Evolutionary conservation across 164 flowering plant genomes (phyloP).

Genomic region (Taxillus chinensis): DNA sequence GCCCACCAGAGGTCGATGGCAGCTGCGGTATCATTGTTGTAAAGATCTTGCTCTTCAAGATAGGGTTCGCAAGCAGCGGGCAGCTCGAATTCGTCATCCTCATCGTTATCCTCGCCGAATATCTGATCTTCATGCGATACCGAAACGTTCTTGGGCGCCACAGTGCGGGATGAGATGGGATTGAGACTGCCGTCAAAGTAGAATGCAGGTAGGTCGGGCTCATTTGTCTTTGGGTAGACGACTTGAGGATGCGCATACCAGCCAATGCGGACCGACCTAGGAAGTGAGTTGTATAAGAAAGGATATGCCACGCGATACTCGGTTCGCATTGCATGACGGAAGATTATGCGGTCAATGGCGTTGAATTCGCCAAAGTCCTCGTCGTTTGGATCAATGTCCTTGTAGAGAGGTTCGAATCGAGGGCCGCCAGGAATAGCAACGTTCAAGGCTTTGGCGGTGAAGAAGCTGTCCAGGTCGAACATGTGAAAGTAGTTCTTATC

Average conservation of each 20-base stretch:
- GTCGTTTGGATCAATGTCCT: slow-evolving; percentile 99
- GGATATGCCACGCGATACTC: slow-evolving; percentile 98
- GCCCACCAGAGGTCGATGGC: slow-evolving; percentile 92
- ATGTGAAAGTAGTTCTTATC: slow-evolving; percentile 91
- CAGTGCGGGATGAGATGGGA: too few relatives aligned
- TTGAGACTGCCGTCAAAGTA: slow-evolving; percentile 99
- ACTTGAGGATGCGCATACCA: slow-evolving; percentile 89
- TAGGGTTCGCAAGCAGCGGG: slow-evolving; percentile 94
- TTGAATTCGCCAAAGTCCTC: slow-evolving; percentile 99
- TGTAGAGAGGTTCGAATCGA: slow-evolving; percentile 93
- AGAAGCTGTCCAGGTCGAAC: slow-evolving; percentile 98
- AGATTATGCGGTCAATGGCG: slow-evolving; percentile 91
- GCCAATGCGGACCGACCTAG: slow-evolving; percentile 83
- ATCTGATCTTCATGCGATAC: slow-evolving; percentile 60
- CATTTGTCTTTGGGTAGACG: slow-evolving; percentile 94
- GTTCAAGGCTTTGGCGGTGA: slow-evolving; percentile 95
- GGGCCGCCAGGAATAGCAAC: slow-evolving; percentile 99
- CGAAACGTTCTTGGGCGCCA: slow-evolving; percentile 81
- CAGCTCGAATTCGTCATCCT: slow-evolving; percentile 65
- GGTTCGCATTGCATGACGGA: slow-evolving; percentile 89
- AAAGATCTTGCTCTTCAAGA: slow-evolving; percentile 60
- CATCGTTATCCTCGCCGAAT: slow-evolving; percentile 46
- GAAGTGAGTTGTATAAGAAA: slow-evolving; percentile 92
- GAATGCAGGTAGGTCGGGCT: slow-evolving; percentile 97
- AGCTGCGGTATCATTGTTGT: slow-evolving; percentile 96